Base-by-base conservation (phyloP, 805 yeast genomes). In the Yamadazyma philogaea region DNA sequence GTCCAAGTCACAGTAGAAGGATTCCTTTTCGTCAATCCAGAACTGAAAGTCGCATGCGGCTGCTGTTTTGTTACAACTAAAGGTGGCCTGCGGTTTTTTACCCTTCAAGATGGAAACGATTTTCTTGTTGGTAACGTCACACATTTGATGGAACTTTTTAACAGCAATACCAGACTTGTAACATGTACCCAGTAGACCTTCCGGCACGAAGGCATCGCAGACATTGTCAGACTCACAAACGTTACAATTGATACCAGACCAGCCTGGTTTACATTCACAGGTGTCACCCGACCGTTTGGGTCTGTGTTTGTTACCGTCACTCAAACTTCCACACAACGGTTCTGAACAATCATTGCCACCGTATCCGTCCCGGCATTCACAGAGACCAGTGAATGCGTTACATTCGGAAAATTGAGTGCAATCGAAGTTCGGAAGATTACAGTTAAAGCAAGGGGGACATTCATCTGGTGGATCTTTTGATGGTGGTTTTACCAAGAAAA, bases 161-260 rank as follows among this genome's bases (percentile, higher is more conserved):
- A 93, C 91, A 34, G 89, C 66, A 52, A 87, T 77, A 15, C 98
- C 99, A 7, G 84, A 78, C 48, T 81, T 76, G 63, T 89, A 91
- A 61, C 99, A 93, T 0, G 95, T 87, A 8, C 98, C 99, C 45
- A 76, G 69, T 42, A 88, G 63, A 2, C 85, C 86, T 31, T 81
- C 89, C 1, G 98, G 98, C 80, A 91, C 79, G 53, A 93, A 85
- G 0, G 85, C 68, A 59, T 87, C 86, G 67, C 99, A 93, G 1
- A 82, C 84, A 2, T 71, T 60, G 59, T 93, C 95, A 4, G 60
- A 58, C 18, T 72, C 67, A 64, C 99, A 93, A 59, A 93, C 63
- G 56, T 86, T 93, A 73, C 99, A 93, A 58, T 93, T 93, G 57
- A 93, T 84, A 34, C 99, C 98, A 4, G 71, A 68, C 99, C 99